A percentile compares a stretch with the other conserved stretches of the same genome.
Conservation (phyloP, 768 basidiomycete genomes). For the Suillus paluster region DNA sequence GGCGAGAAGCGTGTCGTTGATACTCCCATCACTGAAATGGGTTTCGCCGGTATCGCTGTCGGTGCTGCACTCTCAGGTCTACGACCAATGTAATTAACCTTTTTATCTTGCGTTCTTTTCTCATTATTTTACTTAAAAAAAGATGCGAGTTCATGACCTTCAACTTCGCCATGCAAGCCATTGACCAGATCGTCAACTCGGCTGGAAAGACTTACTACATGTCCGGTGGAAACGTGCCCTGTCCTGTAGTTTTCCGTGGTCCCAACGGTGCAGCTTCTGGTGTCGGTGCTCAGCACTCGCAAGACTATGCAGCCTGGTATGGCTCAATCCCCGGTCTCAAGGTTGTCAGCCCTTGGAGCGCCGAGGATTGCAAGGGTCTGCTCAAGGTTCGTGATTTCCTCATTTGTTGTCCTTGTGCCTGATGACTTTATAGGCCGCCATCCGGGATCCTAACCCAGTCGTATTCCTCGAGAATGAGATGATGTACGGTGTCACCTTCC, state of each 20-base stretch:
- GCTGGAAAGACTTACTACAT: slow-evolving; percentile 99
- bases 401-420: slow-evolving; percentile 1
- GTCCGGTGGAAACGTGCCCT: slow-evolving; percentile 98
- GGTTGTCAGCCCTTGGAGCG: slow-evolving; percentile 96
- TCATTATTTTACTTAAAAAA: slow-evolving; percentile 16
- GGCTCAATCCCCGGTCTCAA: slow-evolving; percentile 94
- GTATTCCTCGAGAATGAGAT: slow-evolving; percentile 99
- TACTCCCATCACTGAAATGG: slow-evolving; percentile 97
- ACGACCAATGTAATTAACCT: slow-evolving; percentile 74
- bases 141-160: slow-evolving; percentile 99
- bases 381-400: slow-evolving; percentile 68
- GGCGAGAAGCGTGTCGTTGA: slow-evolving; percentile 98
- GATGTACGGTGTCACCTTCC: slow-evolving; percentile 97
- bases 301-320: slow-evolving; percentile 97
- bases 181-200: slow-evolving; percentile 99
- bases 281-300: slow-evolving; percentile 96
- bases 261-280: slow-evolving; percentile 98
- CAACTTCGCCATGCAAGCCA: slow-evolving; percentile 99
- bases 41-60: slow-evolving; percentile 95
- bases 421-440: slow-evolving; percentile 67
- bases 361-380: slow-evolving; percentile 99
- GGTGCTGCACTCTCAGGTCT: slow-evolving; percentile 95
- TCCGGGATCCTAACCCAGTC: slow-evolving; percentile 97
- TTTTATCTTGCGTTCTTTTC: slow-evolving; percentile 6
- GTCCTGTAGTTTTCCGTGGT: slow-evolving; percentile 99